Evolutionary conservation across 805 yeast species (phyloP).

Genomic region (Candida sakaeoensis): DNA sequence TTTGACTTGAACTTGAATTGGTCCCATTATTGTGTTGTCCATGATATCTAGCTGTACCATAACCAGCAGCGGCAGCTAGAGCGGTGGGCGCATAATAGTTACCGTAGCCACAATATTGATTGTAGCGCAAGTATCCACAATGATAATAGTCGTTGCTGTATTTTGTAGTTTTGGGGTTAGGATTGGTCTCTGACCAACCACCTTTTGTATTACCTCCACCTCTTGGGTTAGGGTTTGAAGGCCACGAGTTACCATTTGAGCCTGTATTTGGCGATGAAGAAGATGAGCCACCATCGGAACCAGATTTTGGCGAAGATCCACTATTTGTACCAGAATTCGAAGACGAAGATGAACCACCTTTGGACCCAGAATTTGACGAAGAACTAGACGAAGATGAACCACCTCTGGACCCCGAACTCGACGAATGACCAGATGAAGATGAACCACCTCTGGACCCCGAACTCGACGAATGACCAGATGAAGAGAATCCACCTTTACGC

Average conservation of each 20-base stretch:
- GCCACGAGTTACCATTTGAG: background rate
- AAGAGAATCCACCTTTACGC: background rate
- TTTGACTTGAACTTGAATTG: background rate
- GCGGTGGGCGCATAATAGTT: constrained; percentile 11
- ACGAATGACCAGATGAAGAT: background rate
- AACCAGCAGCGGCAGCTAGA: constrained; percentile 12
- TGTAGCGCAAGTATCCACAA: constrained; percentile 10
- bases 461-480: constrained; percentile 2
- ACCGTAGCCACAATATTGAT: constrained; percentile 11
- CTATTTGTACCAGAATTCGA: constrained; percentile 1
- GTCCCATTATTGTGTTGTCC: constrained; percentile 4
- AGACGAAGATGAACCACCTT: constrained; percentile 1
- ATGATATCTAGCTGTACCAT: constrained; percentile 12
- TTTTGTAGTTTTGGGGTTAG: constrained; percentile 1
- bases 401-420: constrained; percentile 1
- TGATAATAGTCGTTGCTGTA: constrained; percentile 5
- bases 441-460: background rate
- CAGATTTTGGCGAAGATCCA: background rate
- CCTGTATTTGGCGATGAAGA: background rate
- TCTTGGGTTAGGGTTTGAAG: background rate
- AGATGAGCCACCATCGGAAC: constrained; percentile 1
- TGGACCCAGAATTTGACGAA: background rate
- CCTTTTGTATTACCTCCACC: constrained; percentile 1
- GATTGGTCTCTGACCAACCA: constrained; percentile 5
- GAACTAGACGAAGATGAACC: constrained; percentile 3